A percentile compares a stretch with the other conserved stretches of the same genome.
Evolutionary conservation across 495 filamentous ascomycete genomes (phyloP).

Genomic region (Neurospora sp.): DNA sequence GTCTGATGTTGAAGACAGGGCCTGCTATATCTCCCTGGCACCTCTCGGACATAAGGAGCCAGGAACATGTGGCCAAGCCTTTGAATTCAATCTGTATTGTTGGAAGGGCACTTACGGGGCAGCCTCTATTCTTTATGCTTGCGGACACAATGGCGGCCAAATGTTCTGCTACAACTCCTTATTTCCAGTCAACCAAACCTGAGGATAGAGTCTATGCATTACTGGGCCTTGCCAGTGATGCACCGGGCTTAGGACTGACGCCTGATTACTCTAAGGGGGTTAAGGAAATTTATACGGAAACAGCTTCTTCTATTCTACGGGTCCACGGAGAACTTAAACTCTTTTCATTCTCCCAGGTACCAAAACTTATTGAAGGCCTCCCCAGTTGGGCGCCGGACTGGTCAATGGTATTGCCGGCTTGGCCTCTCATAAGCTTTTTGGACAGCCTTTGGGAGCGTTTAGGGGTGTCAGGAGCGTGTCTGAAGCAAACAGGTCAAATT

Average conservation of each 20-base stretch:
- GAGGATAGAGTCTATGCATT: neutral
- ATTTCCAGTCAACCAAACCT: neutral
- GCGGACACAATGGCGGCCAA: neutral
- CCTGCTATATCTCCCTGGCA: neutral
- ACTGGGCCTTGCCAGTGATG: neutral
- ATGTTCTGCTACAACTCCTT: neutral
- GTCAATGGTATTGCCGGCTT: neutral
- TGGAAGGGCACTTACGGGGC: neutral
- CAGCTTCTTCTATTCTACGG: neutral
- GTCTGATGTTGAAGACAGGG: too few species aligned
- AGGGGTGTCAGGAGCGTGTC: neutral
- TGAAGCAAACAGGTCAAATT: neutral
- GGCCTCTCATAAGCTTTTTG: too few species aligned
- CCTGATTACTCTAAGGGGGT: neutral
- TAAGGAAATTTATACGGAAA: neutral
- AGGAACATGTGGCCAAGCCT: neutral
- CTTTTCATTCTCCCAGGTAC: neutral
- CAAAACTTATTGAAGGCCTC: neutral
- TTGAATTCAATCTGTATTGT: neutral
- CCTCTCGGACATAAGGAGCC: too few species aligned
- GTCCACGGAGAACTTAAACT: neutral
- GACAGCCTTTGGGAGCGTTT: too few species aligned
- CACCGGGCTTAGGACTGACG: neutral
- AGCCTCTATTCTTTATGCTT: neutral
- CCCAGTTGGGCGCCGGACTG: neutral